A percentile compares a stretch with the other conserved stretches of the same genome.
phyloP scores from a whole-genome alignment of 2,329 filamentous ascomycete genomes.

The Byssoonygena ceratinophila region DNA sequence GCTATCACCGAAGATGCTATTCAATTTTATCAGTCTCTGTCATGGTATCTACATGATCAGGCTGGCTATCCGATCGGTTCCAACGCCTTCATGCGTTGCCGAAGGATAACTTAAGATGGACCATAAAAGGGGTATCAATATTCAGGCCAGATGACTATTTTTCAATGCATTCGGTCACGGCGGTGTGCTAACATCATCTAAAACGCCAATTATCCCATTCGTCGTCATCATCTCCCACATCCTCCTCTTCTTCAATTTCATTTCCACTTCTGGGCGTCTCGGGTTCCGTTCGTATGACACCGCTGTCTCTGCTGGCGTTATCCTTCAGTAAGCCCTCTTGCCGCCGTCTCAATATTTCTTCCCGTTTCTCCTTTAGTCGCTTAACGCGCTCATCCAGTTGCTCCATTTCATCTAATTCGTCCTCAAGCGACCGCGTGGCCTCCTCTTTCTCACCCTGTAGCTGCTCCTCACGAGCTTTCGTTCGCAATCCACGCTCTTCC shows the following conservation, averaged over 20 bases:
- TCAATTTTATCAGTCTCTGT: too few relatives aligned
- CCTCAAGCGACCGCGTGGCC: conserved; percentile 59
- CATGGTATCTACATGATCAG: too few relatives aligned
- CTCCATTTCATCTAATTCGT: conserved; percentile 76
- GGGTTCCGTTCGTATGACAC: conserved; percentile 20
- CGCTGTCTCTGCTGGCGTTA: conserved; percentile 22
- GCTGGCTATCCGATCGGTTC: too few relatives aligned
- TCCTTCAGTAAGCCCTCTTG: conserved; percentile 24
- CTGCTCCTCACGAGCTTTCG: conserved; percentile 40
- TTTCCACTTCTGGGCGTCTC: conserved; percentile 24
- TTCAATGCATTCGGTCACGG: too few relatives aligned
- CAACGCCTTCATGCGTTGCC: too few relatives aligned
- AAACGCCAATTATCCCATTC: conserved; percentile 39
- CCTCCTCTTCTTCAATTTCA: conserved; percentile 22
- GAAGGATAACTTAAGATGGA: too few relatives aligned
- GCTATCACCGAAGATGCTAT: too few relatives aligned
- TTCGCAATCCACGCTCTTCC: conserved; percentile 37
- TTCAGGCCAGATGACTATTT: too few relatives aligned
- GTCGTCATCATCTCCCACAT: conserved; percentile 42
- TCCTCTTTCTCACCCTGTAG: conserved; percentile 64
- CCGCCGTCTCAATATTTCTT: conserved; percentile 48
- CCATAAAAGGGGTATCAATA: too few relatives aligned
- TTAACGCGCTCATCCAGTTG: conserved; percentile 62
- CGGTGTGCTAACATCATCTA: too few relatives aligned
- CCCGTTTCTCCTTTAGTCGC: conserved; percentile 58